phyloP scores from a whole-genome alignment of 257 asterid genomes.

The Fraxinus cuspidata region DNA sequence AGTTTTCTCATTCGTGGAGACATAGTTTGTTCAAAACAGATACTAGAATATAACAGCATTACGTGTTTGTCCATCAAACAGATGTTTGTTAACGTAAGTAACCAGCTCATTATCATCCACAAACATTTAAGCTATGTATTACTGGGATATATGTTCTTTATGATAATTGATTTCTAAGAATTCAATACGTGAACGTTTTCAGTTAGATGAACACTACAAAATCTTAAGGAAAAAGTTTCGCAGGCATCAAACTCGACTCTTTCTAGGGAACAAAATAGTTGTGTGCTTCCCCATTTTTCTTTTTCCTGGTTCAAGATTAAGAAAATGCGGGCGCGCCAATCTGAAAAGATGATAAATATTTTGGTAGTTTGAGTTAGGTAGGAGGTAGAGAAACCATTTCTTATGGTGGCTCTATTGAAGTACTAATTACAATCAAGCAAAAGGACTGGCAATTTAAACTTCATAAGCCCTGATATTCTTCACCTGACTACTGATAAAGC shows the following conservation, averaged over 20 bases:
- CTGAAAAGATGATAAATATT: conserved; percentile 7
- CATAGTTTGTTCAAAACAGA: conserved; percentile 8
- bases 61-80: conserved; percentile 23
- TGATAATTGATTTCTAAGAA: conserved; percentile 25
- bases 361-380: neutral
- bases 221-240: conserved; percentile 22
- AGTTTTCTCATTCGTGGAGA: too few species aligned
- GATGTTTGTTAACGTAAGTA: conserved; percentile 6
- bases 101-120: neutral
- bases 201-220: conserved; percentile 16
- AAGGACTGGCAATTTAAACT: too few species aligned
- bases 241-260: conserved; percentile 46
- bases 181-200: conserved; percentile 21
- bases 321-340: conserved; percentile 15
- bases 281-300: conserved; percentile 43
- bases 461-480: neutral
- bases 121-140: neutral
- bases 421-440: too few species aligned
- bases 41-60: neutral
- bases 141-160: neutral
- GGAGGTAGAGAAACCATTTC: neutral
- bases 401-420: neutral
- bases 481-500: too few species aligned
- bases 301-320: conserved; percentile 29
- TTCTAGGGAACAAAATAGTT: conserved; percentile 51